Evolutionary conservation across 768 basidiomycete genomes (phyloP).

Genomic region (Hydnum rufescens): DNA sequence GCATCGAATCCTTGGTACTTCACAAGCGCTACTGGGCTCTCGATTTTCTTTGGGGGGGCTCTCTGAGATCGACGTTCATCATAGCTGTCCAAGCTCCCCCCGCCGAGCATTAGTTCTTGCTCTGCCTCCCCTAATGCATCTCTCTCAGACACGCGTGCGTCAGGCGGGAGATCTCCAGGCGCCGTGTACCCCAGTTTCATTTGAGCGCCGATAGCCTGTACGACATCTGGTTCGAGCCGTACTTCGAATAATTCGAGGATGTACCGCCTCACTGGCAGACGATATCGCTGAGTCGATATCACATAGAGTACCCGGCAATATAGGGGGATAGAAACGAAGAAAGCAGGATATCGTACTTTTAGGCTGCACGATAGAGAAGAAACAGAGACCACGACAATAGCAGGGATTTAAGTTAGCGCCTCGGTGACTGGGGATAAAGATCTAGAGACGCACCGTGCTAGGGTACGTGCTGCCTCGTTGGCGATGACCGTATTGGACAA

Average conservation of each 20-base stretch:
- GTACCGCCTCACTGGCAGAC: slow-evolving; percentile 80
- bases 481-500: slow-evolving; percentile 91
- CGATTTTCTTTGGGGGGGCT: no score
- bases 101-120: no score
- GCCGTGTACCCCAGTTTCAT: no score
- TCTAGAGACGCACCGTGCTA: slow-evolving; percentile 45
- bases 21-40: no score
- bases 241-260: slow-evolving; percentile 83
- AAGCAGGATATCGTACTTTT: slow-evolving; percentile 52
- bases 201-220: slow-evolving; percentile 27
- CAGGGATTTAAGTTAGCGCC: no score
- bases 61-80: no score
- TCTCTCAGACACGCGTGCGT: no score
- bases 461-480: slow-evolving; percentile 76
- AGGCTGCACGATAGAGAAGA: slow-evolving; percentile 26
- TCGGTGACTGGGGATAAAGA: no score
- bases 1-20: no score
- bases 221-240: slow-evolving; percentile 44
- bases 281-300: slow-evolving; percentile 77
- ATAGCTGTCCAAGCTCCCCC: no score
- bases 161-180: no score
- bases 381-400: not conserved
- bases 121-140: no score
- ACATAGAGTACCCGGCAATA: slow-evolving; percentile 73
- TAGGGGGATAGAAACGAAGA: slow-evolving; percentile 61